Conservation (phyloP, 768 basidiomycete species). For the Tulasnella sp. region DNA sequence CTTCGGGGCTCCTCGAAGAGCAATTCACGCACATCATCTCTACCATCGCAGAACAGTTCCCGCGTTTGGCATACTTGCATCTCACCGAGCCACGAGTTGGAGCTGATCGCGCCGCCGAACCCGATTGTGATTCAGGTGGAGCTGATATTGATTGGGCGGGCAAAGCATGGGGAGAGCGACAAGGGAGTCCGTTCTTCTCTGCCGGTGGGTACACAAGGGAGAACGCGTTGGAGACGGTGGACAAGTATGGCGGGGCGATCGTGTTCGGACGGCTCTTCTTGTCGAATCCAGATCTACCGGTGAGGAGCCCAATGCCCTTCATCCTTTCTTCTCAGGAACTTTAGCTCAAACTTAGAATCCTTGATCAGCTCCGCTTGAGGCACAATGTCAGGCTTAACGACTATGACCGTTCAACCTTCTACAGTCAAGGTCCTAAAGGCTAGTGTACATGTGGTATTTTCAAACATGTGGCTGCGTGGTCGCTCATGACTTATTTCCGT, state of each 20-base stretch:
- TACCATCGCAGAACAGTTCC: conserved; percentile 17
- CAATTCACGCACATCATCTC: conserved; percentile 16
- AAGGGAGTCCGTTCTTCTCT: not conserved
- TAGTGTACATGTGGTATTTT: not conserved
- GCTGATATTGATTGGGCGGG: not conserved
- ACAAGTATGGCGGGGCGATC: not conserved
- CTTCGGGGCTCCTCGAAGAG: not conserved
- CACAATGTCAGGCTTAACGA: not conserved
- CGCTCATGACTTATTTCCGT: no score
- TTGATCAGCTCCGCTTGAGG: not conserved
- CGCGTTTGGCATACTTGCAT: conserved; percentile 26
- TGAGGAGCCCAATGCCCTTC: not conserved
- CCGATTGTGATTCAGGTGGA: not conserved
- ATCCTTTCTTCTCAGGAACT: not conserved
- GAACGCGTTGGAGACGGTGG: not conserved
- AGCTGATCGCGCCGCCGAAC: no score
- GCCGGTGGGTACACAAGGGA: not conserved
- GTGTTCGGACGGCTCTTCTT: conserved; percentile 7
- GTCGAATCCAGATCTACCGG: conserved; percentile 4
- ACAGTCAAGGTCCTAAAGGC: not conserved
- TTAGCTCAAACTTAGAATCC: not conserved
- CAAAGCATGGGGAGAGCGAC: not conserved
- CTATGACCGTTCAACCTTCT: not conserved
- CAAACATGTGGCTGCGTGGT: not conserved
- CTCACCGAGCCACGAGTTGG: conserved; percentile 18